Evolutionary conservation across 2,329 filamentous ascomycete species (phyloP), one percentile per base, ranked within the genome.

Genomic region (Hysterium pulicare): DNA sequence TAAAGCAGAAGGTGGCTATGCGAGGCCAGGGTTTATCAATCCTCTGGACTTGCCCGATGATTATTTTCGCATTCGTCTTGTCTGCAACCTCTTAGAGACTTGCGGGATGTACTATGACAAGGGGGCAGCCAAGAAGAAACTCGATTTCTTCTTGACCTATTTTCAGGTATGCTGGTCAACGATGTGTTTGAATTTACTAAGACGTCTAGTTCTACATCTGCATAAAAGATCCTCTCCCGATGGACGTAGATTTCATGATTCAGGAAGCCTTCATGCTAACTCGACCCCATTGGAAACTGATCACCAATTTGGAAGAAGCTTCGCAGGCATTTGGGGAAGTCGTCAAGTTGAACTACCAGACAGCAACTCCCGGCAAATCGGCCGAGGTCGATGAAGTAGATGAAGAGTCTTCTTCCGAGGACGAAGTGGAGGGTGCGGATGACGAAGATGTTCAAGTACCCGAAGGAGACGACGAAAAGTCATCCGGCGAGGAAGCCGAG

Each of bases 171-270:
- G 57, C 58, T 35, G 3, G 13, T 20, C 15, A 26, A 26, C 20
- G 9, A 21, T 21, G 15, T 7, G 22, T 33, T n/a, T 16, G 17
- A 55, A 48, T 42, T 35, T 46, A 33, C n/a, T 37, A n/a, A 47
- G 21, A 5, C 5, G 22, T 19, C 22, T 51, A 87, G 79, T 97
- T 96, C 67, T 98, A 98, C 68, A 85, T 97, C 53, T 83, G 86
- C 58, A 90, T 87, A 16, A 98, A 98, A 68, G 83, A 91, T 16
- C 77, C 86, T 0, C 70, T 96, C 30, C 93, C 94, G 0, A 94
- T 98, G 88, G 93, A 98, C 52, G 87, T 97, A 35, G 93, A 98
- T 45, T 98, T 98, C 63, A 83, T 96, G 34, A 81, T 98, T 5
- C 90, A 96, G 64, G 93, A 98, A 64, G 90, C 87, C 0, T 97